phyloP scores from a whole-genome alignment of 1,284 basidiomycete species.

The Fistulinella cinereoalba region DNA sequence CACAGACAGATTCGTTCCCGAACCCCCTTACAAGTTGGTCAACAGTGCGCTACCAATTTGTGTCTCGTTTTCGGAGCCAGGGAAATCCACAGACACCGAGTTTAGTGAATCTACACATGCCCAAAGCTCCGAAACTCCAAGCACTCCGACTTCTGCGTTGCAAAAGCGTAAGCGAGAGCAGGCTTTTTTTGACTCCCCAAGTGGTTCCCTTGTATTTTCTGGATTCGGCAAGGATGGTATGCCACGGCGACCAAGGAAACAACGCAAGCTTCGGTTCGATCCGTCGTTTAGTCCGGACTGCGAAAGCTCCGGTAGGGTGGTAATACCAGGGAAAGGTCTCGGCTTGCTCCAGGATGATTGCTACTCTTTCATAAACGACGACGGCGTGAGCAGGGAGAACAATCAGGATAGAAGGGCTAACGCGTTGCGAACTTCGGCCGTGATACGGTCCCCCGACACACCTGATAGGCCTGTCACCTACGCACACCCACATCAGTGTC shows the following conservation, averaged over 20 bases:
- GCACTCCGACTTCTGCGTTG: constrained; percentile 20
- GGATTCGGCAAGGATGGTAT: constrained; percentile 31
- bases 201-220: constrained; percentile 26
- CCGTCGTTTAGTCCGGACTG: constrained; percentile 25
- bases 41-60: not conserved
- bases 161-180: constrained; percentile 31
- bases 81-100: not conserved
- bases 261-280: constrained; percentile 25
- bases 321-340: not conserved
- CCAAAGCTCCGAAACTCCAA: constrained; percentile 18
- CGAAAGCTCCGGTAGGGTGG: constrained; percentile 1
- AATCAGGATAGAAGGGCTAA: not conserved
- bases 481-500: not conserved
- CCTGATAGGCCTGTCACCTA: constrained; percentile 9
- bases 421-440: not conserved
- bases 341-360: constrained; percentile 2
- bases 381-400: not conserved
- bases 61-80: constrained; percentile 5
- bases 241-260: constrained; percentile 30
- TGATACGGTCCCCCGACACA: constrained; percentile 1
- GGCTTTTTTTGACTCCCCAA: constrained; percentile 30
- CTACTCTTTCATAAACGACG: not conserved
- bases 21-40: constrained; percentile 21
- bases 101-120: not conserved
- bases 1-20: constrained; percentile 20